Base-by-base conservation (phyloP, 2,329 filamentous ascomycete genomes). In the Chalaropsis thielavioides region DNA sequence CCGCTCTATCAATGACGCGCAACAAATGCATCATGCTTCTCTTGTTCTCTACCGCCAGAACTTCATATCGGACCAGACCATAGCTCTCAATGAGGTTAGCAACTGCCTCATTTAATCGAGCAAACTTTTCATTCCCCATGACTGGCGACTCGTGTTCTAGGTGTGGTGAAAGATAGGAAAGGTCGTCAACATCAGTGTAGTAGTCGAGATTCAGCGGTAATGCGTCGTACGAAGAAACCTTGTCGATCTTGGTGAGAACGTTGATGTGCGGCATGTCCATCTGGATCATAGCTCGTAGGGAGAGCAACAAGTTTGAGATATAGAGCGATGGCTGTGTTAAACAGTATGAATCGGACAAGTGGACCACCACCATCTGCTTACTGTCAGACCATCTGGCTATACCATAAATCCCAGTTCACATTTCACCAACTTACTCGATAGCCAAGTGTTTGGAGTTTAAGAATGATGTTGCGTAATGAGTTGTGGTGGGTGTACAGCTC, bases 211-310 rank as follows among this genome's bases (percentile, higher is more conserved):
- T 96, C 79, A 99, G 96, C 0, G 92, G 90, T 0, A 99, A 80
- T 31, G 89, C 84, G 59, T 90, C 87, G 72, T 96, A 96, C 63
- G 87, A 84, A 43, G 86, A 79, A 64, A 99, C 80, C 72, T 96
- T 96, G 76, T 99, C 94, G 76, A 99, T 95, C 77, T 99, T 99
- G 66, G 92, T 96, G 31, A 99, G 82, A 68, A 99, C 89, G 72
- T 99, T 99, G 69, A 99, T 80, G 72, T 96, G 90, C 0, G 94
- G 91, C 68, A 97, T 88, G 72, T 97, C 94, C 83, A 99, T 92
- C 76, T 97, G 94, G 63, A 99, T 85, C 92, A 99, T 99, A 70
- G 90, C 92, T 69, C 94, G 88, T 69, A 99, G 84, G 64, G 91
- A 92, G 27, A 99, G 85, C 65, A 99, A 86, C 66, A 99, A 81